Evolutionary conservation across 108 stramenopile species (phyloP).

Genomic region (Cyclotella sp.): DNA sequence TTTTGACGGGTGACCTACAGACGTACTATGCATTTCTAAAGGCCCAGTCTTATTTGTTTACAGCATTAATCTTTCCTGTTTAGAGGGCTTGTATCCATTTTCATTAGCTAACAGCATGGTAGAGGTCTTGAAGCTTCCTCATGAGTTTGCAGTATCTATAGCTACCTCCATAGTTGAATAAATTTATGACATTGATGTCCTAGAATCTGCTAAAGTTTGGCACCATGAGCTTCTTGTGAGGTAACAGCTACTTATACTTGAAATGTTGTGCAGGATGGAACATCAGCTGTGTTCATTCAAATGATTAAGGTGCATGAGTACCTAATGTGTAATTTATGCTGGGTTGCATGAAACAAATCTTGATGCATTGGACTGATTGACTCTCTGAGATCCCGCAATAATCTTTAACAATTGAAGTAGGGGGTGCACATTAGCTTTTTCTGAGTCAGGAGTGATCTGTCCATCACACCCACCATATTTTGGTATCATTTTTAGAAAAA

Average conservation of each 20-base stretch:
- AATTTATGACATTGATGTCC: constrained; percentile 49
- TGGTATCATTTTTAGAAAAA: too few relatives aligned
- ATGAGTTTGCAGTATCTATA: constrained; percentile 68
- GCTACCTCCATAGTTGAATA: constrained; percentile 69
- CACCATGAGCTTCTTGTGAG: background rate
- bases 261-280: constrained; percentile 32
- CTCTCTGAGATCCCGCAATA: too few relatives aligned
- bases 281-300: constrained; percentile 33
- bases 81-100: too few relatives aligned
- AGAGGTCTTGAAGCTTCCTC: constrained; percentile 69
- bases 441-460: too few relatives aligned
- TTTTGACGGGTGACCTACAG: too few relatives aligned
- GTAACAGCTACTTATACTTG: constrained; percentile 36
- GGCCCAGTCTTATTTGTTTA: too few relatives aligned
- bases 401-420: too few relatives aligned
- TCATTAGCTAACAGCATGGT: constrained; percentile 55
- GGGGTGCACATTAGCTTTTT: too few relatives aligned
- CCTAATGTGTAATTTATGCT: background rate
- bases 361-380: too few relatives aligned
- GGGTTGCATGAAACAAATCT: too few relatives aligned
- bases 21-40: too few relatives aligned
- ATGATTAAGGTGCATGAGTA: constrained; percentile 26
- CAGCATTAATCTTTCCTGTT: constrained; percentile 56
- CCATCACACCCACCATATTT: too few relatives aligned
- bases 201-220: constrained; percentile 25